A percentile compares a stretch with the other conserved stretches of the same genome.
phyloP scores from a whole-genome alignment of 2,329 filamentous ascomycete species.

The Penicillium sp. region DNA sequence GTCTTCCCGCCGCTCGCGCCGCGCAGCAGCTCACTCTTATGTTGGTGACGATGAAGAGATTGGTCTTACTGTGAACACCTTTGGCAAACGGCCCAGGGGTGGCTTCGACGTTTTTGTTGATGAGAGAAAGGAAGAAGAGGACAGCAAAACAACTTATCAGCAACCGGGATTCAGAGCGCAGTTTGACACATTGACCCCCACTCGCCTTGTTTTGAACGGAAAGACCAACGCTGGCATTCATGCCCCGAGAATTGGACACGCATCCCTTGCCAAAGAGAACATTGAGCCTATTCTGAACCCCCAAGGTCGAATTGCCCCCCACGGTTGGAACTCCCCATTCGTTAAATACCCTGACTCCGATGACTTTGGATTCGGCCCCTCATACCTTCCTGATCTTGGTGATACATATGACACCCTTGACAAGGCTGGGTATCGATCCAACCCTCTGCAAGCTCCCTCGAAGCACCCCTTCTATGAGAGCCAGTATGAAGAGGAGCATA shows the following conservation, averaged over 20 bases:
- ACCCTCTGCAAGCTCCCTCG: slow-evolving; percentile 28
- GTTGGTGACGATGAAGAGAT: slow-evolving; percentile 28
- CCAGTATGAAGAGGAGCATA: slow-evolving; percentile 14
- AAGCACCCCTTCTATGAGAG: slow-evolving; percentile 17
- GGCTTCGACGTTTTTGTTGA: slow-evolving; percentile 36
- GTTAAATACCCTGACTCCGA: slow-evolving; percentile 12
- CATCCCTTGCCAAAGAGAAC: slow-evolving; percentile 29
- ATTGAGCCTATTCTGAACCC: slow-evolving; percentile 29
- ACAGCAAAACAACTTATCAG: slow-evolving; percentile 4
- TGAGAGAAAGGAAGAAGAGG: slow-evolving; percentile 5
- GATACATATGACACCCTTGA: slow-evolving; percentile 20
- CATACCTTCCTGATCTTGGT: slow-evolving; percentile 21
- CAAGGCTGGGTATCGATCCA: slow-evolving; percentile 24
- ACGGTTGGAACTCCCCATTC: slow-evolving; percentile 23
- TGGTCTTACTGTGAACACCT: slow-evolving; percentile 25
- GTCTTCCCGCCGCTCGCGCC: slow-evolving; percentile 12
- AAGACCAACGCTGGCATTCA: slow-evolving; percentile 14
- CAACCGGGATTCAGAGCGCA: slow-evolving; percentile 6
- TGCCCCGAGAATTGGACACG: slow-evolving; percentile 7
- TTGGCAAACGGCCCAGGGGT: slow-evolving; percentile 23
- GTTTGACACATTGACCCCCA: slow-evolving; percentile 13
- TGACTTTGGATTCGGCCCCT: slow-evolving; percentile 18
- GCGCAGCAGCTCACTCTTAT: slow-evolving; percentile 17
- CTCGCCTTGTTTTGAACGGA: slow-evolving; percentile 19
- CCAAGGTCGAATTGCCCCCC: slow-evolving; percentile 20